Conservation (phyloP, 179 eudicot genomes). For the Camellia oleifera region DNA sequence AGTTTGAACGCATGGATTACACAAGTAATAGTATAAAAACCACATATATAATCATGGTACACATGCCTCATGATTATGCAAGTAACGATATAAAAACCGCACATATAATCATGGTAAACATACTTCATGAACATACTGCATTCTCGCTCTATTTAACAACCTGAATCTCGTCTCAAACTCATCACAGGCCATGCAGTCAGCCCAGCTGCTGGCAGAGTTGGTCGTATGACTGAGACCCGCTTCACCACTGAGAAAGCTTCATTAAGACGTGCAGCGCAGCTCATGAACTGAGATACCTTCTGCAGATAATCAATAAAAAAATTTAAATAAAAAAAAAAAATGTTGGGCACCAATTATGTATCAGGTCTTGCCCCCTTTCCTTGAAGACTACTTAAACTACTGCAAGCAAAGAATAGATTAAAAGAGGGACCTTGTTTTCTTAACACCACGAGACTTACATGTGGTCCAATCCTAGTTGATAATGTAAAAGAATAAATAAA, state of each 20-base stretch:
- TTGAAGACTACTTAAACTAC: background rate
- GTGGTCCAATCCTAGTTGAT: background rate
- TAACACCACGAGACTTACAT: background rate
- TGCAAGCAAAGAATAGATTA: background rate
- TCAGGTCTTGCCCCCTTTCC: background rate
- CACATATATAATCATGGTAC: too few relatives aligned
- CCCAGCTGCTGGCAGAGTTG: conserved; percentile 79
- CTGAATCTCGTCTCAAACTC: conserved; percentile 55
- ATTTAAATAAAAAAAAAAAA: too few relatives aligned
- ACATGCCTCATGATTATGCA: background rate
- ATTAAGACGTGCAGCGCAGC: conserved; percentile 83
- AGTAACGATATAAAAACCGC: background rate
- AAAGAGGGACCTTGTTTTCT: background rate
- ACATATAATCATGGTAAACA: background rate
- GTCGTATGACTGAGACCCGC: conserved; percentile 83
- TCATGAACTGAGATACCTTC: conserved; percentile 97
- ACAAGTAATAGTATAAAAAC: too few relatives aligned
- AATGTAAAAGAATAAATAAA: background rate
- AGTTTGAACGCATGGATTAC: too few relatives aligned
- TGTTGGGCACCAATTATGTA: background rate
- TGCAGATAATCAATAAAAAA: conserved; percentile 35
- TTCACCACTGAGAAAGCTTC: conserved; percentile 97
- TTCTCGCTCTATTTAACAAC: background rate
- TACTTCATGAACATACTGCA: conserved; percentile 6
- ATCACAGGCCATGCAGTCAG: conserved; percentile 70